These are phyloP conservation scores for Calcarisporium arbuscula DNA, from an alignment of 2,329 filamentous ascomycete genomes.

Conservation along the genomic window DNA sequence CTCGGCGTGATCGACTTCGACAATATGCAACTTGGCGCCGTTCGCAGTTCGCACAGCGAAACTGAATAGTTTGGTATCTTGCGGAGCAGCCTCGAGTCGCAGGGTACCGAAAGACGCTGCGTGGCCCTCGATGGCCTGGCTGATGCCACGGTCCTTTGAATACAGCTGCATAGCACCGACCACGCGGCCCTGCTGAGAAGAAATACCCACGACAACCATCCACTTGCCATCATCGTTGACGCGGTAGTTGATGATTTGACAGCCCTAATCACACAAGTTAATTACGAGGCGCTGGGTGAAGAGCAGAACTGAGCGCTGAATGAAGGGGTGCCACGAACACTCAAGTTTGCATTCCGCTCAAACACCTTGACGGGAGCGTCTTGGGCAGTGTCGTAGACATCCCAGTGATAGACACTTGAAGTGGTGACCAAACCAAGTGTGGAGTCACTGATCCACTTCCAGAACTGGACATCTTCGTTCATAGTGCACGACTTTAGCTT, in stretches of 20 bases:
- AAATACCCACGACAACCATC: slow-evolving; percentile 97
- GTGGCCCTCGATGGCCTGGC: slow-evolving; percentile 95
- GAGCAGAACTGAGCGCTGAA: neutral
- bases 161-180: slow-evolving; percentile 97
- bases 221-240: slow-evolving; percentile 94
- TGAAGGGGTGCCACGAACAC: slow-evolving; percentile 46
- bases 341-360: slow-evolving; percentile 85
- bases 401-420: slow-evolving; percentile 91
- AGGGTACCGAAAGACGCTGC: slow-evolving; percentile 90
- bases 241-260: slow-evolving; percentile 99
- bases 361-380: slow-evolving; percentile 82
- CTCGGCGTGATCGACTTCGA: slow-evolving; percentile 91
- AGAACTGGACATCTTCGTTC: slow-evolving; percentile 96
- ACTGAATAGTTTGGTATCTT: slow-evolving; percentile 92
- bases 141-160: slow-evolving; percentile 92
- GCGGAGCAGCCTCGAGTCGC: slow-evolving; percentile 78
- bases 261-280: slow-evolving; percentile 52
- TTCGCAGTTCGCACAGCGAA: slow-evolving; percentile 88
- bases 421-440: slow-evolving; percentile 88
- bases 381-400: slow-evolving; percentile 82
- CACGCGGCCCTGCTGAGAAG: slow-evolving; percentile 85
- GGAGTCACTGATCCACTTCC: slow-evolving; percentile 96
- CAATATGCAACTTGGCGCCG: slow-evolving; percentile 92
- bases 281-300: neutral
- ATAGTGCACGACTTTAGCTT: slow-evolving; percentile 96